Conservation (phyloP, 2,329 filamentous ascomycete genomes). For the Aspergillus pseudoterreus region DNA sequence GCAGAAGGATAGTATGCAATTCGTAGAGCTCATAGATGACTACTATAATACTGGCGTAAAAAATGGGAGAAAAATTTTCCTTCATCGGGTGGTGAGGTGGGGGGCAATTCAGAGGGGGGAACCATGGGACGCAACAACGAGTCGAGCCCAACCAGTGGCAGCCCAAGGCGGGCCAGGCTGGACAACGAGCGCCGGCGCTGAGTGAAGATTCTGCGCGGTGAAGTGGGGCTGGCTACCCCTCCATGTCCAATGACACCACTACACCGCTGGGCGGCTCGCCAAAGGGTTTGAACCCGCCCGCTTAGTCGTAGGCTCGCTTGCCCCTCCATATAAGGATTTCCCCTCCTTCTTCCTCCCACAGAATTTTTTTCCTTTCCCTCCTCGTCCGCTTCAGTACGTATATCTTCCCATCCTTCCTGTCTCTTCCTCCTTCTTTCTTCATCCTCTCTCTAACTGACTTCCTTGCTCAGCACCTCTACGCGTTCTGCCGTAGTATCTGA, state of each 20-base stretch:
- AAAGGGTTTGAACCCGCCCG: slow-evolving; percentile 34
- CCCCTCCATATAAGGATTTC: slow-evolving; percentile 48
- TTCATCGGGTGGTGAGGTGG: slow-evolving; percentile 12
- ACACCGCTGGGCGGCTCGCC: slow-evolving; percentile 8
- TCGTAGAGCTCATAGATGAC: neutral
- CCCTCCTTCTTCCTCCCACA: slow-evolving; percentile 41
- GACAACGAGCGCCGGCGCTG: slow-evolving; percentile 12
- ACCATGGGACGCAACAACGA: slow-evolving; percentile 24
- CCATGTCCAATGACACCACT: slow-evolving; percentile 25
- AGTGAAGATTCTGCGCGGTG: slow-evolving; percentile 32
- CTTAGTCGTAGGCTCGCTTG: slow-evolving; percentile 39
- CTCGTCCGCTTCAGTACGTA: slow-evolving; percentile 47
- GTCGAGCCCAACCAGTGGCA: slow-evolving; percentile 1
- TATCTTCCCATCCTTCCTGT: slow-evolving; percentile 29
- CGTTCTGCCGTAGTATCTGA: slow-evolving; percentile 50
- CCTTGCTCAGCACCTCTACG: slow-evolving; percentile 48
- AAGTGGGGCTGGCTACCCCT: slow-evolving; percentile 25
- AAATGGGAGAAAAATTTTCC: slow-evolving; percentile 22
- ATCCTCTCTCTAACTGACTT: slow-evolving; percentile 25
- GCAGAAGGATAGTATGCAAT: neutral
- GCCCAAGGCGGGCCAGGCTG: slow-evolving; percentile 6
- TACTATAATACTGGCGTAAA: slow-evolving; percentile 11
- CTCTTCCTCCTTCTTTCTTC: slow-evolving; percentile 6
- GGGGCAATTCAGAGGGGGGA: slow-evolving; percentile 18
- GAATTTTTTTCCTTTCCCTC: slow-evolving; percentile 35